phyloP scores from a whole-genome alignment of 768 basidiomycete genomes.

The Chalciporus pseudorubinellus region DNA sequence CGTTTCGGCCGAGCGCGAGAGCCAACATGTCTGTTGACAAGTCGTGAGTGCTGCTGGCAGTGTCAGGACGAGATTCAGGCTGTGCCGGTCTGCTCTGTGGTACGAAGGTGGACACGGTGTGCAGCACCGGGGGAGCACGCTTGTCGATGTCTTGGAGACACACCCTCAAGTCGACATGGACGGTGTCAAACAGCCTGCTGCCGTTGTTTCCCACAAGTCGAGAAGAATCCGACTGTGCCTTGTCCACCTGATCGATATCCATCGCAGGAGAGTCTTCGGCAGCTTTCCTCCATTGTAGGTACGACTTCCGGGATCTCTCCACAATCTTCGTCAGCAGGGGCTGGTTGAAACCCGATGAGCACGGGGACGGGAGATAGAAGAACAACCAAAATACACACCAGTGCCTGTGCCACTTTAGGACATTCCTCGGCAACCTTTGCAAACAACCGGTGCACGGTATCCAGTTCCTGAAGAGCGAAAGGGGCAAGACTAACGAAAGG shows the following conservation, averaged over 20 bases:
- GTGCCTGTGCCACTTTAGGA: constrained; percentile 56
- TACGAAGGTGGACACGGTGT: constrained; percentile 25
- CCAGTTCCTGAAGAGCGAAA: constrained; percentile 60
- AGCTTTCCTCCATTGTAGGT: constrained; percentile 39
- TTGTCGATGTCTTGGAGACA: constrained; percentile 27
- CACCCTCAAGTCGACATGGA: constrained; percentile 23
- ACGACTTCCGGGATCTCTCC: constrained; percentile 48
- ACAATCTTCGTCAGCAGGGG: constrained; percentile 55
- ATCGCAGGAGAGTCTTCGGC: constrained; percentile 18
- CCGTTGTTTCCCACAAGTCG: constrained; percentile 1
- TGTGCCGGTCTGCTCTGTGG: constrained; percentile 15
- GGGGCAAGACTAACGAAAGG: constrained; percentile 57
- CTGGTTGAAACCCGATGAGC: constrained; percentile 31
- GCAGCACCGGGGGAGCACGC: constrained; percentile 16
- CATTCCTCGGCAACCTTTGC: constrained; percentile 54
- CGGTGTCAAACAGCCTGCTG: constrained; percentile 18
- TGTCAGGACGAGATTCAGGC: constrained; percentile 18
- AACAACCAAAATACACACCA: constrained; percentile 39
- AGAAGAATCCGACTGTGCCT: not conserved
- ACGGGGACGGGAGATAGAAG: not conserved
- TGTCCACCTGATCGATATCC: constrained; percentile 25
- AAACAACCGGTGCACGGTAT: constrained; percentile 57
- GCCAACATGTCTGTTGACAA: constrained; percentile 34
- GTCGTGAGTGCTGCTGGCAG: constrained; percentile 18
- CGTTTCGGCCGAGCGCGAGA: constrained; percentile 29